A percentile compares a stretch with the other conserved stretches of the same genome.
Evolutionary conservation across 1,139 yeast species (phyloP).

Genomic region (Debaryomyces fabryi): DNA sequence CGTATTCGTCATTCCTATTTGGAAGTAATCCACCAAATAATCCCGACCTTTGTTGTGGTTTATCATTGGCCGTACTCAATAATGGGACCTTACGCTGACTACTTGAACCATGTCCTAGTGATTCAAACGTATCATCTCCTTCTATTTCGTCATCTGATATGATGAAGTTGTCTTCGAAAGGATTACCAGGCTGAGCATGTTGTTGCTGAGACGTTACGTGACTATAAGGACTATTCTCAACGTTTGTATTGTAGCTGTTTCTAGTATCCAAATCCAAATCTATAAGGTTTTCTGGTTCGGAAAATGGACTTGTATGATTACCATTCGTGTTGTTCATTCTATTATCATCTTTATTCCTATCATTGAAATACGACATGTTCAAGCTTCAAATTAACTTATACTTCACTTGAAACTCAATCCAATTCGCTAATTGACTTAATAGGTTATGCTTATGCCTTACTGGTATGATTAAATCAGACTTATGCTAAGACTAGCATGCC

Average conservation of each 20-base stretch:
- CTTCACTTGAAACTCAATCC: not conserved
- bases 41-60: constrained; percentile 17
- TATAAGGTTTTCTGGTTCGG: constrained; percentile 30
- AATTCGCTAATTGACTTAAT: not conserved
- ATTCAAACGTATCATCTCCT: constrained; percentile 12
- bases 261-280: constrained; percentile 30
- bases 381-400: not conserved
- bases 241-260: constrained; percentile 13
- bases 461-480: not conserved
- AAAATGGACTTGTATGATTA: constrained; percentile 23
- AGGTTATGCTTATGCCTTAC: not conserved
- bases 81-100: constrained; percentile 28
- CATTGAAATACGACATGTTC: constrained; percentile 11
- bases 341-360: constrained; percentile 2
- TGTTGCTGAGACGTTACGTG: constrained; percentile 15
- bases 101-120: constrained; percentile 7
- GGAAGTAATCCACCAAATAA: constrained; percentile 17
- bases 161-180: constrained; percentile 42
- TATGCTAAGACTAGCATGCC: not conserved
- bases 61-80: constrained; percentile 23
- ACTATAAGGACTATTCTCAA: constrained; percentile 17
- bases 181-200: constrained; percentile 24
- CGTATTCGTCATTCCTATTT: constrained; percentile 19
- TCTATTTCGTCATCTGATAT: constrained; percentile 37
- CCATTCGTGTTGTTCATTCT: not conserved